Evolutionary conservation across 805 yeast species (phyloP), one percentile per base, ranked within the genome.

Genomic region (Kodamaea fukazawae): DNA sequence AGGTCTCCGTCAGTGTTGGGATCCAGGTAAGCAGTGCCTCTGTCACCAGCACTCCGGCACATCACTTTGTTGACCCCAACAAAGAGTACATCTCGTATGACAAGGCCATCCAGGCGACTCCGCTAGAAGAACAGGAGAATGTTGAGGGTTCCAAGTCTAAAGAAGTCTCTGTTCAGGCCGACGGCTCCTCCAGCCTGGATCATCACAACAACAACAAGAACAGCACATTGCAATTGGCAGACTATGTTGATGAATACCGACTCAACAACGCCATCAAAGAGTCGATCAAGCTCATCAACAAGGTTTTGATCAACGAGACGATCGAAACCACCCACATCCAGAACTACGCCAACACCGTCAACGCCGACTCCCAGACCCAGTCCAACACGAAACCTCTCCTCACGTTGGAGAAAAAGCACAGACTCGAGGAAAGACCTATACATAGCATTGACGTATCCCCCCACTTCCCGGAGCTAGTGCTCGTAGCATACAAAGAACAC

Each of bases 11-110:
- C 7, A 55, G 54, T 42, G 50, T 61, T 26, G 63, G 58, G 11
- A 54, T 61, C 12, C 66, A 62, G 40, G 63, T 57, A 1, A 33
- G 40, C 3, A 64, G 60, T 20, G 8, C 39, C n/a, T 12, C 17
- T 11, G 28, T 17, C 5, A 14, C 34, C 4, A 36, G 29, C 9
- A 16, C 15, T 26, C 7, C 29, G 10, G 23, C 25, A 18, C 30
- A 34, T 5, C 17, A 12, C 18, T 29, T n/a, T 18, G 18, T 20
- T 12, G 16, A 29, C 7, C 32, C 18, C 2, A 46, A 39, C 9
- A 42, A 34, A 20, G 49, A 45, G 22, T 25, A 43, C 37, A 15
- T 39, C 25, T 33, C 47, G 30, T 57, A 49, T 32, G 58, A 57
- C 15, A 59, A 58, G 29, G 55, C 46, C 1, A 38, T 59, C 6